Conservation (phyloP, 768 basidiomycete species). For the Serendipita sp. region DNA sequence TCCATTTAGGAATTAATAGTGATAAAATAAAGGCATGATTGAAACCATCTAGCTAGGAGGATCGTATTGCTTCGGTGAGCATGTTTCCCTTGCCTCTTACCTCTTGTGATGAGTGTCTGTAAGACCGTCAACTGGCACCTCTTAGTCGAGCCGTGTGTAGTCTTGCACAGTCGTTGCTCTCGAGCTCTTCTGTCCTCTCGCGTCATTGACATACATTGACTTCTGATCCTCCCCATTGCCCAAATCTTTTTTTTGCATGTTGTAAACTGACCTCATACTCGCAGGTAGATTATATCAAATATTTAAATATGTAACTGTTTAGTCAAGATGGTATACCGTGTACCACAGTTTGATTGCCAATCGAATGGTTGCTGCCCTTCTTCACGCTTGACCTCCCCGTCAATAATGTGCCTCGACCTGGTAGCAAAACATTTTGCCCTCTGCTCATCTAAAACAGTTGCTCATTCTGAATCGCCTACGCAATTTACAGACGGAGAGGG, state of each 20-base stretch:
- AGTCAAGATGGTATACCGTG: no score
- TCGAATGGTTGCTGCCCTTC: no score
- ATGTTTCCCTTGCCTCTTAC: constrained; percentile 10
- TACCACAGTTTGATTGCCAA: no score
- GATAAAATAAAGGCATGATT: background rate
- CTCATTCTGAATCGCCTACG: background rate
- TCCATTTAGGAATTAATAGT: background rate
- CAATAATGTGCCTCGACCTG: background rate
- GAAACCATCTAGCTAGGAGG: background rate
- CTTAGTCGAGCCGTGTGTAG: constrained; percentile 56
- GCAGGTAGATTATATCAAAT: no score
- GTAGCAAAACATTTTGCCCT: background rate
- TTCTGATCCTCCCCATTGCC: constrained; percentile 23
- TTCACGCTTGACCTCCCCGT: background rate
- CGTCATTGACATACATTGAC: constrained; percentile 65
- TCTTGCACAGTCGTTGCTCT: background rate
- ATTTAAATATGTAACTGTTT: no score
- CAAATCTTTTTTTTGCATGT: no score
- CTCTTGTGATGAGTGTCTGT: constrained; percentile 67
- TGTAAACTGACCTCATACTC: no score
- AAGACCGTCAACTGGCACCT: constrained; percentile 67
- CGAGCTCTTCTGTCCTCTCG: constrained; percentile 23
- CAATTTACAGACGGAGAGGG: background rate
- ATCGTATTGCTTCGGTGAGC: no score
- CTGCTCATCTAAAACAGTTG: background rate